Evolutionary conservation across 768 basidiomycete species (phyloP).

Genomic region (Coprinopsis sp.): DNA sequence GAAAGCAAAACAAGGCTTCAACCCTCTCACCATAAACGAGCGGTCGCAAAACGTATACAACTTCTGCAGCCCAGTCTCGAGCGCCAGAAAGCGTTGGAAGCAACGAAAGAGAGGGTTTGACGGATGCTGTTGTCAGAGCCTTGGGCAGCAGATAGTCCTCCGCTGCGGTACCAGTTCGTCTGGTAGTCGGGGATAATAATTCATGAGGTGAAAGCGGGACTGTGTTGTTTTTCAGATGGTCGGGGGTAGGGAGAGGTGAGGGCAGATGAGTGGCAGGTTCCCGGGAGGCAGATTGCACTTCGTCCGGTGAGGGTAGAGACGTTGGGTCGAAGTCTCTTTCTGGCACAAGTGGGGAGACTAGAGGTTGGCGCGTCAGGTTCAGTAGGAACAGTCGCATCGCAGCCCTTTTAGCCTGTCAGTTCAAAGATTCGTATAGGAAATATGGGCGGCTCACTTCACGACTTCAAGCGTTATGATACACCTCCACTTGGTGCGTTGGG

Average conservation of each 20-base stretch:
- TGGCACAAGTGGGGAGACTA: constrained; percentile 75
- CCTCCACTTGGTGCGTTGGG: constrained; percentile 65
- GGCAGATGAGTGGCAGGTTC: constrained; percentile 52
- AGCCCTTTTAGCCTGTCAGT: constrained; percentile 43
- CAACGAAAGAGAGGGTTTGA: constrained; percentile 67
- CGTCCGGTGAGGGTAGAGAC: constrained; percentile 46
- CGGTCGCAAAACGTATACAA: constrained; percentile 67
- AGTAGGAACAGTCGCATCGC: constrained; percentile 70
- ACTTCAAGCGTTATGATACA: constrained; percentile 72
- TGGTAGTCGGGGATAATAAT: constrained; percentile 49
- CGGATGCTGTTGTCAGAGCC: constrained; percentile 66
- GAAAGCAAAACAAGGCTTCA: background rate
- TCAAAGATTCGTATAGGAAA: background rate
- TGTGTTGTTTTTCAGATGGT: constrained; percentile 79
- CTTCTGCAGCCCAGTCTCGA: constrained; percentile 72
- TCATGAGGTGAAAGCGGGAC: constrained; percentile 61
- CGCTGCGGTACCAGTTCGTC: constrained; percentile 49
- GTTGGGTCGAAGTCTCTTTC: constrained; percentile 85
- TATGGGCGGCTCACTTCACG: constrained; percentile 64
- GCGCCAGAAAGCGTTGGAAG: constrained; percentile 55
- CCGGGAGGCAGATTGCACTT: constrained; percentile 55
- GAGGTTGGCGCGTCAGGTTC: constrained; percentile 68
- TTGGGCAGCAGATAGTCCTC: constrained; percentile 84
- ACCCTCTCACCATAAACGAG: constrained; percentile 63
- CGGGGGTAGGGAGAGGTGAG: constrained; percentile 61